Conservation (phyloP, 1,284 basidiomycete species). For the Polyporus tsugae region DNA sequence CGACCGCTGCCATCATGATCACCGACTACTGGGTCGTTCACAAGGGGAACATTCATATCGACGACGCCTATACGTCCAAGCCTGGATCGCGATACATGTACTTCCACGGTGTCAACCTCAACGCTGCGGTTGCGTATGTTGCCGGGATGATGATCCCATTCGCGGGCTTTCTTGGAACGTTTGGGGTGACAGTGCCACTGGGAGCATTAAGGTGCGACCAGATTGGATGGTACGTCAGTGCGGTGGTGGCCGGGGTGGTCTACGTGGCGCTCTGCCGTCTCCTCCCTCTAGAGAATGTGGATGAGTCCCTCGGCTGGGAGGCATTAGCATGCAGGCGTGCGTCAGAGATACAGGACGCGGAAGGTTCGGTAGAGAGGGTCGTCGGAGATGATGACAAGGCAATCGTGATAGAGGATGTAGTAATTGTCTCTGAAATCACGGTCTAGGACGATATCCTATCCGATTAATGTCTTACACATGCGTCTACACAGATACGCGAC, state of each 20-base stretch:
- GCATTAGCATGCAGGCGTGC: slow-evolving; percentile 26
- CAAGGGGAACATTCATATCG: slow-evolving; percentile 36
- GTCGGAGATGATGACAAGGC: slow-evolving; percentile 7
- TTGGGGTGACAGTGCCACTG: slow-evolving; percentile 31
- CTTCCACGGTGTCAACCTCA: slow-evolving; percentile 38
- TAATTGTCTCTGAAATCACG: background rate
- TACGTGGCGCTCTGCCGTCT: slow-evolving; percentile 31
- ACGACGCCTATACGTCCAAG: slow-evolving; percentile 34
- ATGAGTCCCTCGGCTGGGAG: slow-evolving; percentile 29
- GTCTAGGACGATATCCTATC: background rate
- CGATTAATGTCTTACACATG: no score
- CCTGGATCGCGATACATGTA: slow-evolving; percentile 39
- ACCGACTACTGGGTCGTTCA: slow-evolving; percentile 41
- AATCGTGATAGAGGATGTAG: background rate
- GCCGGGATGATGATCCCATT: slow-evolving; percentile 39
- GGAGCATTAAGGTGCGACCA: slow-evolving; percentile 30
- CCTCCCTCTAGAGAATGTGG: slow-evolving; percentile 30
- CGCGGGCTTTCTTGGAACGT: slow-evolving; percentile 35
- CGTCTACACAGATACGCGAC: background rate
- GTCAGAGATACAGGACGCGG: background rate
- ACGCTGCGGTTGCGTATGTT: slow-evolving; percentile 37
- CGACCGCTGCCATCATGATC: slow-evolving; percentile 41
- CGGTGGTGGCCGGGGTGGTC: slow-evolving; percentile 26
- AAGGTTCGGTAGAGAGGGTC: background rate
- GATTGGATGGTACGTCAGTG: slow-evolving; percentile 35